Base-by-base conservation (phyloP, 2,329 filamentous ascomycete genomes). In the Penicillium sumatraense region DNA sequence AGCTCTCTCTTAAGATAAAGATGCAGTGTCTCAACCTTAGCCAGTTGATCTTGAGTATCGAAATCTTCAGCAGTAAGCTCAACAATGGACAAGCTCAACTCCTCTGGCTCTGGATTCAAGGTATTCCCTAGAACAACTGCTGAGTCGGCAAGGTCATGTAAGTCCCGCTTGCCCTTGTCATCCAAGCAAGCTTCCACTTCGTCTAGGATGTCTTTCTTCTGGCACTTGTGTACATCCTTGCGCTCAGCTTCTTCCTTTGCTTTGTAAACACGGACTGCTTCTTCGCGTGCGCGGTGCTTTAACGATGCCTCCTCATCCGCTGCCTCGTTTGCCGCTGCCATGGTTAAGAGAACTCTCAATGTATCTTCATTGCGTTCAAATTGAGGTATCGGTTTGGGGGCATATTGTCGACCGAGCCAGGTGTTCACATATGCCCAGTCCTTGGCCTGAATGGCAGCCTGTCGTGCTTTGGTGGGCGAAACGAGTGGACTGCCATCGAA, bases 301-400 rank as follows among this genome's bases (percentile, higher is more conserved):
- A 73, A 60, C 13, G 58, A 62, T 16, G 66, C 66, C 45, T 76
- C 75, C 16, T 78, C 74, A 47, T 78, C 72, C 9, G 89, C 89
- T 11, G 84, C 77, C 68, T 96, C 92, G 70, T 95, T 96, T 38
- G 86, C 80, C 10, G 86, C 80, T 18, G 89, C 89, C 7, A 96
- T 81, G 23, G 88, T 84, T 8, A 96, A 82, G 3, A 96, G 81
- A 1, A 83, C 86, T 60, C 86, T 87, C 47, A 96, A 80, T 0
- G 93, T 97, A 42, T 93, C 89, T 26, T 88, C 82, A 69, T 95
- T 97, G 66, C 91, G 88, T 76, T 98, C 93, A 72, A 96, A 96
- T 0, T 81, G 70, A 0, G 91, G 92, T 0, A 88, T 77, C 0
- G 82, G 71, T 42, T 83, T 84, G 26, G 84, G 83, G 41, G 82